Base-by-base conservation (phyloP, 2,329 filamentous ascomycete species). In the Clarireedia homoeocarpa region DNA sequence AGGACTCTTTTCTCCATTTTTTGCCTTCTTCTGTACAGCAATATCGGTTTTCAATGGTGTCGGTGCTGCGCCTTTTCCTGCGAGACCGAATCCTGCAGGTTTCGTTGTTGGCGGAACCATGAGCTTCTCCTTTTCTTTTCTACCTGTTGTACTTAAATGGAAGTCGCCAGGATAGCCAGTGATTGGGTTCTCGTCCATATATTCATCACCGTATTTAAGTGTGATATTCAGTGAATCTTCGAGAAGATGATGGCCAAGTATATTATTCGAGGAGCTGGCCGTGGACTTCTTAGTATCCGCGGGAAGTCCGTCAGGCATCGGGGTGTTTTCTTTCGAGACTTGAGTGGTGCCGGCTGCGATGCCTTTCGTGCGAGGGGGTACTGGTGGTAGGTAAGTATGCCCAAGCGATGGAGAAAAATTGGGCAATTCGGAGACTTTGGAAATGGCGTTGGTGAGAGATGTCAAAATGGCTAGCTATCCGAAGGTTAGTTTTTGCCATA, bases 141-240 rank as follows among this genome's bases (percentile, higher is more conserved):
- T 76, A 1, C 83, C 82, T 0, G 81, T 84, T 6, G 80, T 82
- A 7, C 79, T 78, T 10, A 85, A 75, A 62, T 85, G 81, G 68
- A 86, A 86, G 53, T 83, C 81, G 50, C 83, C 83, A 0, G 83
- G 83, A 30, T 78, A 76, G 49, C 84, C 83, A 0, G 82, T 85
- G 63, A 86, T 85, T 44, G 83, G 82, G 61, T 84, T 86, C 68
- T 85, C 81, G 69, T 86, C 81, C 70, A 86, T 80, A 66, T 83
- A 86, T 61, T 86, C 82, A 49, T 81, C 78, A 39, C 82, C 83
- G 62, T 79, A 81, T 59, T 75, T 76, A 69, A 81, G 73, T 61
- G 83, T 80, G 42, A 81, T 74, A 62, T 74, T 70, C 59, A 83
- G 77, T 0, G 82, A 79, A 62, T 84, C 80, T 61, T 84, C 80